Evolutionary conservation across 352 stramenopile species (phyloP).

Genomic region (Phytophthora parvispora): DNA sequence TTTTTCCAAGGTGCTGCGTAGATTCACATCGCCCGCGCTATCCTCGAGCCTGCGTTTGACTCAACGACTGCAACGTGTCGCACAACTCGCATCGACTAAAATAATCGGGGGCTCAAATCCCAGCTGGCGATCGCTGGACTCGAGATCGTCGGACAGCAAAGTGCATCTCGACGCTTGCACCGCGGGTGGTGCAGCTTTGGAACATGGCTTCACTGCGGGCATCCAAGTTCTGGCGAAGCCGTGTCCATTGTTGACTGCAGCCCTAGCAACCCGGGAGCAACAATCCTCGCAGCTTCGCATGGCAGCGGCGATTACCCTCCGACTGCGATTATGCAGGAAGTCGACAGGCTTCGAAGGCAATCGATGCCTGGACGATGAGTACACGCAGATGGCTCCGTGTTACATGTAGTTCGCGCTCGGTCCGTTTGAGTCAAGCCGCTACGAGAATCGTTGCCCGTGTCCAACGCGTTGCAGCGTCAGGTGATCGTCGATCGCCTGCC

Average conservation of each 20-base stretch:
- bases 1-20: not conserved
- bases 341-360: conserved; percentile 14
- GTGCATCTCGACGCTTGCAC: not conserved
- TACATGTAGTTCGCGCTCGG: no score
- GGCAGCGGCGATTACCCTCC: no score
- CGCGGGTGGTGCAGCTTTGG: not conserved
- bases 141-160: conserved; percentile 1
- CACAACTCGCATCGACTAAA: conserved; percentile 1
- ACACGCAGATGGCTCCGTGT: not conserved
- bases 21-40: not conserved
- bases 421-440: not conserved
- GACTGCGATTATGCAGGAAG: conserved; percentile 6
- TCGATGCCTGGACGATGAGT: not conserved
- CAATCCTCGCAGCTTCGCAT: no score
- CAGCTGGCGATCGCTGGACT: not conserved
- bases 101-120: not conserved
- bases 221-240: not conserved
- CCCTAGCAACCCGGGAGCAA: not conserved
- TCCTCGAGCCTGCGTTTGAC: not conserved
- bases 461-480: not conserved
- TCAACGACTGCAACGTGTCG: not conserved
- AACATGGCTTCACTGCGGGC: not conserved
- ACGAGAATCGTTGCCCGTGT: not conserved
- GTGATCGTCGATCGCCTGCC: not conserved
- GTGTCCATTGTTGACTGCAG: not conserved